phyloP scores from a whole-genome alignment of 495 filamentous ascomycete species.

The Penicillium robsamsonii region DNA sequence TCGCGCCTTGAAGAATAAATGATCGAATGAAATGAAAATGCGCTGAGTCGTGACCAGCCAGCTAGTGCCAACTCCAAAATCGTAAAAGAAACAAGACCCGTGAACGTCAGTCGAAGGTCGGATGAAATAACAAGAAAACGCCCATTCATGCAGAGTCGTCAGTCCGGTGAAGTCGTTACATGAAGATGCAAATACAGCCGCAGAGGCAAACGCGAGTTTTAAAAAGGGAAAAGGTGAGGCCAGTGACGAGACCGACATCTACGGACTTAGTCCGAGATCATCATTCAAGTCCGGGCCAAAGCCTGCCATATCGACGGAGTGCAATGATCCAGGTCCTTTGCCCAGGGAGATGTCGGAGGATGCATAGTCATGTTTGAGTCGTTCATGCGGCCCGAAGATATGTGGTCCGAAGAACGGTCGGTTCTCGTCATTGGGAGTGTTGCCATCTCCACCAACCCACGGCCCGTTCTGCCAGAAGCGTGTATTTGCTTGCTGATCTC shows the following conservation, averaged over 20 bases:
- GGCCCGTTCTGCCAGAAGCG: slow-evolving; percentile 51
- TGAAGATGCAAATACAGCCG: slow-evolving; percentile 39
- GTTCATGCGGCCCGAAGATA: slow-evolving; percentile 40
- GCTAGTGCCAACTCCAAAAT: slow-evolving; percentile 37
- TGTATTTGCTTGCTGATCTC: slow-evolving; percentile 50
- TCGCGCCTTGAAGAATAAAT: slow-evolving; percentile 13
- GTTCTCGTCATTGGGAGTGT: slow-evolving; percentile 49
- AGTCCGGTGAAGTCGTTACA: slow-evolving; percentile 49
- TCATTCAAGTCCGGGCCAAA: slow-evolving; percentile 45
- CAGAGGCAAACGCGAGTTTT: slow-evolving; percentile 17
- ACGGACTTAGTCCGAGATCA: slow-evolving; percentile 46
- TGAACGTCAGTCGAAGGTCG: slow-evolving; percentile 29
- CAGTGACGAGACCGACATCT: slow-evolving; percentile 14
- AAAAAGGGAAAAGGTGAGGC: slow-evolving; percentile 7
- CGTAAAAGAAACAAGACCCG: slow-evolving; percentile 31
- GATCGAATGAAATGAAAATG: slow-evolving; percentile 19
- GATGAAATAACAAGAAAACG: slow-evolving; percentile 37
- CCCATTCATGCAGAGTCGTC: slow-evolving; percentile 50
- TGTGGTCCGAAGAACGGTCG: slow-evolving; percentile 50
- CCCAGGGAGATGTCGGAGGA: slow-evolving; percentile 49
- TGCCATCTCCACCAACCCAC: slow-evolving; percentile 48
- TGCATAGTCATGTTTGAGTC: slow-evolving; percentile 51
- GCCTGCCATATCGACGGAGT: slow-evolving; percentile 51
- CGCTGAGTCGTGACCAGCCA: slow-evolving; percentile 40
- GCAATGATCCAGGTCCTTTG: slow-evolving; percentile 45